Conservation (phyloP, 2,329 filamentous ascomycete genomes). For the Aspergillus puulaauensis region DNA sequence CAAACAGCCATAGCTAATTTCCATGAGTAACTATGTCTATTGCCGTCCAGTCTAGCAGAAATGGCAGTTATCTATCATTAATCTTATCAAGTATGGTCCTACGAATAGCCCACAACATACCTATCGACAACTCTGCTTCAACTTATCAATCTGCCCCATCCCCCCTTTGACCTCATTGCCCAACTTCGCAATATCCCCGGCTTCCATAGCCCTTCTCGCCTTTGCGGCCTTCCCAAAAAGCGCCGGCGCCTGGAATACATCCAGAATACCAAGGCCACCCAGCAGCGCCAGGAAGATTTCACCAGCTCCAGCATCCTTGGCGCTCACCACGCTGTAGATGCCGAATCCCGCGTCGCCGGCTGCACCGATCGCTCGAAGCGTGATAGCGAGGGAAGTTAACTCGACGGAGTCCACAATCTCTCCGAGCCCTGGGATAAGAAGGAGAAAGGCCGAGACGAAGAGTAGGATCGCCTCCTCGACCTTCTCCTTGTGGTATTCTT, state of each 20-base stretch:
- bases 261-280: neutral
- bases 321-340: neutral
- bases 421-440: neutral
- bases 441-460: neutral
- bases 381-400: neutral
- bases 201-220: neutral
- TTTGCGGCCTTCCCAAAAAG: neutral
- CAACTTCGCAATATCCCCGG: neutral
- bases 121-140: neutral
- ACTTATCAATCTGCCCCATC: neutral
- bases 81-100: too few species aligned
- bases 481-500: neutral
- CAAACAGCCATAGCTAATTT: too few species aligned
- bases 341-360: neutral
- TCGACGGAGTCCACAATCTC: neutral
- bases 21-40: too few species aligned
- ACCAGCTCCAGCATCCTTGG: neutral
- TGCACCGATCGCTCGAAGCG: neutral
- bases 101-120: too few species aligned
- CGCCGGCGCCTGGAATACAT: neutral
- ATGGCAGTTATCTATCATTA: too few species aligned
- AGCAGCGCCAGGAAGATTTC: neutral
- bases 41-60: too few species aligned
- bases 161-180: neutral
- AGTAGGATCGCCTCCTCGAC: neutral